These are phyloP conservation scores for Alternaria ventricosa DNA, from an alignment of 2,329 filamentous ascomycete genomes.

Conservation along the genomic window DNA sequence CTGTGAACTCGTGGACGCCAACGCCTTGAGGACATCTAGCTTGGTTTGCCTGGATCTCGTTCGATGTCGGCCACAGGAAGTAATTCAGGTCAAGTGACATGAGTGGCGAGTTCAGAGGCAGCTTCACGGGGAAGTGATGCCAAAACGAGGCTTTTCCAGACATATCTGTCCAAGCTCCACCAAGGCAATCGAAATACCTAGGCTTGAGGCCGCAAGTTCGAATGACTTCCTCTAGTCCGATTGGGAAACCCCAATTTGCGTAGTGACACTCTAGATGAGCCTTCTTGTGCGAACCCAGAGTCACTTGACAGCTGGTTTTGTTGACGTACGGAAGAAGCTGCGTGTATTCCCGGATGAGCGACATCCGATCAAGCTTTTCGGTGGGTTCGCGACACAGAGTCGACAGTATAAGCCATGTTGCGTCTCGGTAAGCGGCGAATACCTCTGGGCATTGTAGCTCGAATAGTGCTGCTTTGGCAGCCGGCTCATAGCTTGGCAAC, in stretches of 20 bases:
- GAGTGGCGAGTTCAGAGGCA: conserved; percentile 50
- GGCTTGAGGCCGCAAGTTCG: conserved; percentile 57
- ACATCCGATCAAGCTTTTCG: conserved; percentile 11
- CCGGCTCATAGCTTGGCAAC: conserved; percentile 49
- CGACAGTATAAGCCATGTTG: conserved; percentile 58
- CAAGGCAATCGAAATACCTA: conserved; percentile 55
- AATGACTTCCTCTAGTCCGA: conserved; percentile 52
- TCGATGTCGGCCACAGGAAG: conserved; percentile 57
- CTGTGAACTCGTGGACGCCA: conserved; percentile 60
- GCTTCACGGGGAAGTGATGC: conserved; percentile 52
- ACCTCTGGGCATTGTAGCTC: conserved; percentile 57
- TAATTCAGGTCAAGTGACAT: conserved; percentile 3
- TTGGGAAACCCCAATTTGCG: conserved; percentile 49
- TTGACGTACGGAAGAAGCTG: conserved; percentile 37
- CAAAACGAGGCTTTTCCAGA: conserved; percentile 50
- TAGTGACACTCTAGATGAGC: conserved; percentile 60
- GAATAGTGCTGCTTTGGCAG: conserved; percentile 58
- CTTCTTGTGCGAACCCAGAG: conserved; percentile 56
- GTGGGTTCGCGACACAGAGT: conserved; percentile 36
- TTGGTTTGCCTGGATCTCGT: conserved; percentile 60
- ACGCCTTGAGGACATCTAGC: conserved; percentile 56
- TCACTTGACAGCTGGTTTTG: conserved; percentile 27
- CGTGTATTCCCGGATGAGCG: conserved; percentile 41
- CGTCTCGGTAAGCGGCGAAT: conserved; percentile 59
- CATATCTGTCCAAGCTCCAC: conserved; percentile 50